Percentiles rank a stretch among this genome's conserved stretches.
Conservation (phyloP, 2,329 filamentous ascomycete species). For the Metarhizium rileyi region DNA sequence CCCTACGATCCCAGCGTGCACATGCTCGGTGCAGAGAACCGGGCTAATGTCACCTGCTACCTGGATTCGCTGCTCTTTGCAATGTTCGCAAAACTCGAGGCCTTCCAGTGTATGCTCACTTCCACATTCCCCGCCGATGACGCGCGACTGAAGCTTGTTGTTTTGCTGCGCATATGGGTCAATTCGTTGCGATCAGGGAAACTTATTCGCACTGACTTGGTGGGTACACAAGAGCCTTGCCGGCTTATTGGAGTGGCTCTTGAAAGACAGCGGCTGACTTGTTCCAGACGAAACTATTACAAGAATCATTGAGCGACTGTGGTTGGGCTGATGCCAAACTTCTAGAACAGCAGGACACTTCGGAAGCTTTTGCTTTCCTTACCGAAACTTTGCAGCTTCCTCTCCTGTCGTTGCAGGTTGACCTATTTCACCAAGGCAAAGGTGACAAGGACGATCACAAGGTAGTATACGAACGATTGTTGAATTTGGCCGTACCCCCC, state of each 20-base stretch:
- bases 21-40: slow-evolving; percentile 79
- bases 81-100: slow-evolving; percentile 86
- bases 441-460: slow-evolving; percentile 85
- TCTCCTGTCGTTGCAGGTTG: slow-evolving; percentile 82
- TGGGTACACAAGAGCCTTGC: slow-evolving; percentile 24
- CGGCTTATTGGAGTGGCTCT: not conserved
- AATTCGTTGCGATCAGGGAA: slow-evolving; percentile 81
- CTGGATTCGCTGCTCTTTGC: slow-evolving; percentile 85
- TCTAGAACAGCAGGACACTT: slow-evolving; percentile 85
- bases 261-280: slow-evolving; percentile 8
- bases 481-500: slow-evolving; percentile 83
- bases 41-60: slow-evolving; percentile 85
- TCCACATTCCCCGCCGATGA: slow-evolving; percentile 62
- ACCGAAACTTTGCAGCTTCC: slow-evolving; percentile 83
- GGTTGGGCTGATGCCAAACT: slow-evolving; percentile 77
- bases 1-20: slow-evolving; percentile 61
- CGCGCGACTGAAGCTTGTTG: slow-evolving; percentile 60
- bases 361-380: slow-evolving; percentile 91
- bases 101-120: slow-evolving; percentile 87
- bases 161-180: slow-evolving; percentile 78
- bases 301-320: slow-evolving; percentile 72
- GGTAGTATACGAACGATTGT: slow-evolving; percentile 79
- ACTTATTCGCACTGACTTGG: slow-evolving; percentile 76
- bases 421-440: slow-evolving; percentile 86
- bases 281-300: slow-evolving; percentile 65